Evolutionary conservation across 352 stramenopile genomes (phyloP).

Genomic region (Aphanomyces stellatus): DNA sequence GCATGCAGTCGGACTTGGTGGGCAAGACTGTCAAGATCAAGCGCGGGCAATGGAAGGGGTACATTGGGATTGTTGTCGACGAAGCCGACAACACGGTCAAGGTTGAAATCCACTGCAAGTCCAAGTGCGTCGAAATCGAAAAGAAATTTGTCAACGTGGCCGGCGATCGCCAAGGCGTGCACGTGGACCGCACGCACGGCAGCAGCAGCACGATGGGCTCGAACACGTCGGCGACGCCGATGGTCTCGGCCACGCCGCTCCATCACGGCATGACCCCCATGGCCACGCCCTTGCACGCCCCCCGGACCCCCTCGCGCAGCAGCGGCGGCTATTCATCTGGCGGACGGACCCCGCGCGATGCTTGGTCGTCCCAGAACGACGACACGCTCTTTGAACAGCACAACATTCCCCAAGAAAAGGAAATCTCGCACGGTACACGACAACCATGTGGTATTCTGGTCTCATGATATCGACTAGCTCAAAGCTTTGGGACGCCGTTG

Average conservation of each 20-base stretch:
- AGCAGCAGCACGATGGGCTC: constrained; percentile 36
- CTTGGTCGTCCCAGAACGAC: constrained; percentile 84
- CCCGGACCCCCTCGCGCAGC: constrained; percentile 32
- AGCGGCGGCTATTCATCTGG: constrained; percentile 55
- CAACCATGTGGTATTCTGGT: neutral
- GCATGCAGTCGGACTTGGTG: constrained; percentile 55
- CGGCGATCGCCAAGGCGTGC: constrained; percentile 65
- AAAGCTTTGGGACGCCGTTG: constrained; percentile 73
- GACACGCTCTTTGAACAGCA: constrained; percentile 77
- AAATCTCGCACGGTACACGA: constrained; percentile 60
- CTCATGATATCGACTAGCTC: constrained; percentile 23
- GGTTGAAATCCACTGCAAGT: constrained; percentile 87
- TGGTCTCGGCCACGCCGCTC: constrained; percentile 76
- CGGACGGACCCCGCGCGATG: constrained; percentile 49
- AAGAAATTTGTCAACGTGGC: constrained; percentile 65
- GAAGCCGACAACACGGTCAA: constrained; percentile 87
- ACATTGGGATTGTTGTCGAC: constrained; percentile 88
- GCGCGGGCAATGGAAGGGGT: constrained; percentile 87
- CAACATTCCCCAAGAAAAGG: constrained; percentile 84
- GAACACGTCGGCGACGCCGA: constrained; percentile 66
- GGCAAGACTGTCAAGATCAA: constrained; percentile 89
- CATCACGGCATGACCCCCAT: constrained; percentile 81
- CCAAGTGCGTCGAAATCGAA: constrained; percentile 82
- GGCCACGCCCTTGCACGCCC: constrained; percentile 65
- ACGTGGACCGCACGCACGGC: constrained; percentile 65